Conservation (phyloP, 2,329 filamentous ascomycete species). For the Fusarium sp. region DNA sequence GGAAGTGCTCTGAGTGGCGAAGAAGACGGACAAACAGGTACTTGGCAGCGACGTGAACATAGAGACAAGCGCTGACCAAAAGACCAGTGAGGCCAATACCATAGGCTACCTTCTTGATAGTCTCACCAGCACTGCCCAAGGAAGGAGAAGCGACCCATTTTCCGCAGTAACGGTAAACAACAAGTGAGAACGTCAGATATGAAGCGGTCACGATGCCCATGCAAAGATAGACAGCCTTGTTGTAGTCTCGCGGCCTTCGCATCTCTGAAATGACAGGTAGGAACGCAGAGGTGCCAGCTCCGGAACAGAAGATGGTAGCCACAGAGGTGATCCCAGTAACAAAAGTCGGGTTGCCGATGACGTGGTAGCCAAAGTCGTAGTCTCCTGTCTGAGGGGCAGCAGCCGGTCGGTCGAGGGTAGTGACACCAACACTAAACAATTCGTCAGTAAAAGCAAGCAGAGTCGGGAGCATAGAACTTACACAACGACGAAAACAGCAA, state of each 20-base stretch:
- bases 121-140: constrained; percentile 48
- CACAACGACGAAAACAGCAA: constrained; percentile 70
- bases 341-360: constrained; percentile 67
- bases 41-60: constrained; percentile 58
- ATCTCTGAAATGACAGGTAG: constrained; percentile 70
- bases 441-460: background rate
- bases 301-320: constrained; percentile 63
- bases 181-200: constrained; percentile 51
- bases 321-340: constrained; percentile 66
- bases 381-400: constrained; percentile 68
- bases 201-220: constrained; percentile 47
- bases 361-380: constrained; percentile 69
- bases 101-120: constrained; percentile 54
- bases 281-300: constrained; percentile 57
- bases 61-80: constrained; percentile 53
- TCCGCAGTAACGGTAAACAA: constrained; percentile 53
- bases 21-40: constrained; percentile 59
- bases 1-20: constrained; percentile 55
- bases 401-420: constrained; percentile 66
- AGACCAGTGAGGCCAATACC: constrained; percentile 52
- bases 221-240: constrained; percentile 46
- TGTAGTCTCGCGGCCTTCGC: constrained; percentile 51
- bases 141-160: constrained; percentile 51
- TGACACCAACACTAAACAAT: constrained; percentile 53
- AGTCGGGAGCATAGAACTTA: background rate